Conservation (phyloP, 139 green algal species). For the Zygnema circumcarinatum region DNA sequence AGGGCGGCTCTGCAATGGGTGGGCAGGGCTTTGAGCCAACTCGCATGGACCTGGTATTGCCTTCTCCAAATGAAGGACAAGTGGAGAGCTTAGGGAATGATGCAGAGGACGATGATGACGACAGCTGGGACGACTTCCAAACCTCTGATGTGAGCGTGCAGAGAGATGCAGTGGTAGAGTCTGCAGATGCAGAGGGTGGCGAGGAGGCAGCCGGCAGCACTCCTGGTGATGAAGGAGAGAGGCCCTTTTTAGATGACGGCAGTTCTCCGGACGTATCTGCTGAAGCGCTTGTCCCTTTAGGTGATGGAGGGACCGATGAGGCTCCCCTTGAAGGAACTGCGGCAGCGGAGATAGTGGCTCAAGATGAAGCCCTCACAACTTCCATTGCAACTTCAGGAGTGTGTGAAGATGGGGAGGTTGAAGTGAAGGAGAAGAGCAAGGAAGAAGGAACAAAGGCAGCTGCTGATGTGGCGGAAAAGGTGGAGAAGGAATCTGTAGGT, state of each 20-base stretch:
- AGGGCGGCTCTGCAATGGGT: too few species aligned
- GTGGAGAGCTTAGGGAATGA: not conserved
- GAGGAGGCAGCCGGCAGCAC: not conserved
- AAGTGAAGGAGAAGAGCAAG: not conserved
- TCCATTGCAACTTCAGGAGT: too few species aligned
- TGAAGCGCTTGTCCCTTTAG: not conserved
- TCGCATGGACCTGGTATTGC: too few species aligned
- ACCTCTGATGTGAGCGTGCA: not conserved
- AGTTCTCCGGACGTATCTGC: not conserved
- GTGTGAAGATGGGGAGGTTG: not conserved
- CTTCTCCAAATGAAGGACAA: not conserved
- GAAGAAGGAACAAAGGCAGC: not conserved
- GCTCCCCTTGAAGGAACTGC: not conserved
- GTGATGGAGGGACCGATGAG: not conserved
- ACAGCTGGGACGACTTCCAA: conserved; percentile 9
- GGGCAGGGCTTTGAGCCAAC: too few species aligned
- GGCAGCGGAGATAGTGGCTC: not conserved
- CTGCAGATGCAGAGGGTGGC: not conserved
- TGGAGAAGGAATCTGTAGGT: not conserved
- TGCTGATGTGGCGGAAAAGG: not conserved
- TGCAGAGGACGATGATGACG: conserved; percentile 5
- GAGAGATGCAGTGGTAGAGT: not conserved
- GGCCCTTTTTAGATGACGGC: not conserved
- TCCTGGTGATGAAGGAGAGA: conserved; percentile 5
- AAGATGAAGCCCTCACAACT: too few species aligned